These are phyloP conservation scores for Plasmodium chabaudi DNA, from an alignment of 169 alveolate genomes.

Conservation along the genomic window DNA sequence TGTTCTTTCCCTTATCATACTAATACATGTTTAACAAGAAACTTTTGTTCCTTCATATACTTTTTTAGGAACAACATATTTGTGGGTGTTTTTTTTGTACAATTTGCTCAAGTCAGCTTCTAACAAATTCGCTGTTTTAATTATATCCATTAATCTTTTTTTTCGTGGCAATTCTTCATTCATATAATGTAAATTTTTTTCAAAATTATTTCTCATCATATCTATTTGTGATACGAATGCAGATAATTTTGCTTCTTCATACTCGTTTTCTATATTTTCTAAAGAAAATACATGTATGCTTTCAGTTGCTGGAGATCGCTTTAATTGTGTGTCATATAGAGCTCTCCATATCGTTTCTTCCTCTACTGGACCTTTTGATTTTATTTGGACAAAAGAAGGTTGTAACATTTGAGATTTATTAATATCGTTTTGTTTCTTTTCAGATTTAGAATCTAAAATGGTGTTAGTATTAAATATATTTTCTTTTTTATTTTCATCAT, in stretches of 20 bases:
- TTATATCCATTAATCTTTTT: constrained; percentile 4
- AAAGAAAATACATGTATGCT: constrained; percentile 47
- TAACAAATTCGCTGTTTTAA: constrained; percentile 3
- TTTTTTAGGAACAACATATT: constrained; percentile 12
- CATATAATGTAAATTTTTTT: constrained; percentile 25
- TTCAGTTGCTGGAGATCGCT: constrained; percentile 72
- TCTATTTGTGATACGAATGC: constrained; percentile 38
- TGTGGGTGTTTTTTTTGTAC: not conserved
- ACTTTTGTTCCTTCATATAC: constrained; percentile 7
- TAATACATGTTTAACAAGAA: constrained; percentile 3
- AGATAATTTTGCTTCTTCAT: constrained; percentile 33
- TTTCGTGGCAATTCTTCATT: constrained; percentile 18
- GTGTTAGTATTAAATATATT: not conserved
- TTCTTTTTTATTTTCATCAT: not conserved
- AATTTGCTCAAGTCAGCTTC: not conserved
- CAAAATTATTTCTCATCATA: constrained; percentile 32
- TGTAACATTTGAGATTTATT: not conserved
- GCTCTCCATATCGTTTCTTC: constrained; percentile 76
- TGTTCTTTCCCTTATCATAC: too few relatives aligned
- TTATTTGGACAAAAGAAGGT: constrained; percentile 43
- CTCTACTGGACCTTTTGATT: constrained; percentile 68
- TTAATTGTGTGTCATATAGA: constrained; percentile 59
- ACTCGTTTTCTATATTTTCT: constrained; percentile 43
- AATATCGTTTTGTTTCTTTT: too few relatives aligned
- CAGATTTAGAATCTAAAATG: not conserved